phyloP scores from a whole-genome alignment of 2,329 filamentous ascomycete species.

The Juglanconis oblonga region DNA sequence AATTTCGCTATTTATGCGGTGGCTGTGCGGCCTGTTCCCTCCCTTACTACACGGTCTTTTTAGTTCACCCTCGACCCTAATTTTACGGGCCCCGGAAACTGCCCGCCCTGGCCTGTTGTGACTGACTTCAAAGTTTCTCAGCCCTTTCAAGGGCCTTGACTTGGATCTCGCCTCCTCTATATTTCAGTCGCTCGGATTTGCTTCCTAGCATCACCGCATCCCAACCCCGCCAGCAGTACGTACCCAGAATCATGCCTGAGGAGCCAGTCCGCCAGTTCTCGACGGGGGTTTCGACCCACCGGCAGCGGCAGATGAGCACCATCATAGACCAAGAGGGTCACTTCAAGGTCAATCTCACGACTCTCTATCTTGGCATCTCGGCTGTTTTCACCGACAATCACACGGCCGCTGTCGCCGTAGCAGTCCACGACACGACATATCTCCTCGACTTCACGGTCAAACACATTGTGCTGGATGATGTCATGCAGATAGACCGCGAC shows the following conservation, averaged over 20 bases:
- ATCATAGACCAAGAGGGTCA: slow-evolving; percentile 40
- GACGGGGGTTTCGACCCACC: slow-evolving; percentile 42
- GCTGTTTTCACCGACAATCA: slow-evolving; percentile 49
- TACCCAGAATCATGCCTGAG: background rate
- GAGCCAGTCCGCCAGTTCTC: slow-evolving; percentile 37
- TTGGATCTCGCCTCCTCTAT: too few relatives aligned
- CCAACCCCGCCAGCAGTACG: too few relatives aligned
- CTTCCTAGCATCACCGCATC: too few relatives aligned
- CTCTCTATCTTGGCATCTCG: slow-evolving; percentile 62
- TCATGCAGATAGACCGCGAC: slow-evolving; percentile 38
- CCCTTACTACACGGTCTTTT: too few relatives aligned
- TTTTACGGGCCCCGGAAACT: too few relatives aligned
- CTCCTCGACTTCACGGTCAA: slow-evolving; percentile 69
- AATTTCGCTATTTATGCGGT: too few relatives aligned
- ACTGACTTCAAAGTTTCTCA: too few relatives aligned
- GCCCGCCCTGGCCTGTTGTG: too few relatives aligned
- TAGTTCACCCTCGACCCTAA: too few relatives aligned
- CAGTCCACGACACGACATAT: slow-evolving; percentile 72
- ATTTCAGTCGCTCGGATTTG: too few relatives aligned
- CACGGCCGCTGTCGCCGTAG: slow-evolving; percentile 60
- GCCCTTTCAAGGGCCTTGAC: too few relatives aligned
- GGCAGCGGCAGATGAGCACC: slow-evolving; percentile 44
- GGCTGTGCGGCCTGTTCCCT: too few relatives aligned
- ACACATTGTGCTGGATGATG: slow-evolving; percentile 45
- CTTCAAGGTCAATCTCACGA: slow-evolving; percentile 45